phyloP scores from a whole-genome alignment of 805 yeast genomes.

The Metschnikowia picachoensis region DNA sequence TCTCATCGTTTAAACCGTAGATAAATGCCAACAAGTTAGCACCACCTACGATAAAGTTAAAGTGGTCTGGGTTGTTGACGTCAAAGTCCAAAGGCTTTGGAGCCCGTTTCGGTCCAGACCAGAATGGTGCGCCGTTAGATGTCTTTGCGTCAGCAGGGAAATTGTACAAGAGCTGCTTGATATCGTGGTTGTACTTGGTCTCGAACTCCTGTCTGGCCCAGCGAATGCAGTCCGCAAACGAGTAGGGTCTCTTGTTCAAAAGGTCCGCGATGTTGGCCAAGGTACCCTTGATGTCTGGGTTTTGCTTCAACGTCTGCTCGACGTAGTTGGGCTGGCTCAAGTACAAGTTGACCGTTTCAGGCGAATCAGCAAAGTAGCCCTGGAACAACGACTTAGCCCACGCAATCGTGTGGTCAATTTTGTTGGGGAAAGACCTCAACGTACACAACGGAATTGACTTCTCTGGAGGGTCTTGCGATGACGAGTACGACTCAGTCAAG shows the following conservation, averaged over 20 bases:
- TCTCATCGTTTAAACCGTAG: constrained; percentile 83
- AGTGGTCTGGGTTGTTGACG: constrained; percentile 69
- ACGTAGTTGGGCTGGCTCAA: constrained; percentile 89
- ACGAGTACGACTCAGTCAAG: constrained; percentile 91
- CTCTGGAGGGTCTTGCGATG: constrained; percentile 98
- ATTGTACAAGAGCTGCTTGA: constrained; percentile 83
- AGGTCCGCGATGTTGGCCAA: constrained; percentile 75
- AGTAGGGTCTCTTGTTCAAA: constrained; percentile 77
- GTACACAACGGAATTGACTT: constrained; percentile 97
- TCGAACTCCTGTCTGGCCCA: constrained; percentile 96
- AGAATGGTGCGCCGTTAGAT: constrained; percentile 86
- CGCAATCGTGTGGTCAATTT: constrained; percentile 97
- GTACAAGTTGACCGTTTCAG: constrained; percentile 89
- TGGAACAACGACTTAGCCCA: constrained; percentile 97
- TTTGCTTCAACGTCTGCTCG: constrained; percentile 85
- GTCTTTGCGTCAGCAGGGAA: constrained; percentile 94
- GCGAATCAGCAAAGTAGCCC: constrained; percentile 86
- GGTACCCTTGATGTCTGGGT: constrained; percentile 86
- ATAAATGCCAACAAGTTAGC: constrained; percentile 89
- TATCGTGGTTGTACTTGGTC: constrained; percentile 77
- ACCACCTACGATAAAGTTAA: constrained; percentile 79
- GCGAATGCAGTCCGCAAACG: constrained; percentile 87
- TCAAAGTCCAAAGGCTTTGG: constrained; percentile 85
- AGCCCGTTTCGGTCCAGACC: constrained; percentile 98
- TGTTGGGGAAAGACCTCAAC: constrained; percentile 93